Evolutionary conservation across 2,329 filamentous ascomycete genomes (phyloP), one percentile per base, ranked within the genome.

Genomic region (Trichoderma asperellum): DNA sequence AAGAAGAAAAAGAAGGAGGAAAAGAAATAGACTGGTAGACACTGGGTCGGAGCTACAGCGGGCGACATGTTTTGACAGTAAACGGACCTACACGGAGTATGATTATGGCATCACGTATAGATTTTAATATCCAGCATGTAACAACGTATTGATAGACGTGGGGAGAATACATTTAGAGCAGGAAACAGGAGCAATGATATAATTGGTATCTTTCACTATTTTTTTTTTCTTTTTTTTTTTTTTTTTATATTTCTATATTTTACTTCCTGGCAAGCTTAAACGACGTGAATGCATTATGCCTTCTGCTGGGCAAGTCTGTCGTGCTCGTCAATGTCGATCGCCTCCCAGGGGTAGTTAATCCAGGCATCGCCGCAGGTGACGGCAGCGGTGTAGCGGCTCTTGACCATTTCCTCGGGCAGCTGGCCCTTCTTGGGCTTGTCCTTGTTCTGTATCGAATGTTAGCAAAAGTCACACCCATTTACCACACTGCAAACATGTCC

Each of bases 301-400:
- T 70, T 61, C 63, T 83, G 80, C 74, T 84, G 83, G 21, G 93
- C 92, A 69, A 90, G 79, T 70, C 83, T 81, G 81, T 98, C 95
- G 79, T 97, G 95, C 86, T 94, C 92, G 34, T 97, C 93, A 77
- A 98, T 97, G 79, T 97, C 92, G 40, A 83, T 91, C 55, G 96
- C 96, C 84, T 98, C 96, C 96, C 96, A 99, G 18, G 96, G 96
- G 83, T 99, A 99, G 86, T 93, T 96, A 79, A 98, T 98, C 96
- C 96, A 99, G 73, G 94, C 91, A 81, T 99, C 95, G n/a, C 87
- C 88, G 37, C 96, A 92, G 6, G 95, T 98, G 77, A 91, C 85
- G 27, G 96, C 93, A 27, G 96, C 96, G 74, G 92, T 81, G 82
- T 99, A 99, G 75, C 91, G 86, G 69, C 87, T 87, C 68, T 89